Base-by-base conservation (phyloP, 352 stramenopile species). In the Phytophthora hibernalis region DNA sequence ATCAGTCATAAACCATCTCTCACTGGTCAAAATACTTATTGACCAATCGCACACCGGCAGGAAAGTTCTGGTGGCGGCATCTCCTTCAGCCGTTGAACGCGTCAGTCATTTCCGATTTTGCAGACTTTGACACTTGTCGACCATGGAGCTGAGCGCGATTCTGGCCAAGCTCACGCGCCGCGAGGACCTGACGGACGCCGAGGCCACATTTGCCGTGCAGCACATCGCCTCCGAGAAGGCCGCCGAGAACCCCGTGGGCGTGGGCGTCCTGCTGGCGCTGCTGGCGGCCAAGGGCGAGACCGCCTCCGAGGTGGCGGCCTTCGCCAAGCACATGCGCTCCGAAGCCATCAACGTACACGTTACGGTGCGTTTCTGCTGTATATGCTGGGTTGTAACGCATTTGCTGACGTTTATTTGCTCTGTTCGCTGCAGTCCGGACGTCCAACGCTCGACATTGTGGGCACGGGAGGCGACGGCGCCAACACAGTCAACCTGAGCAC, bases 401-500 rank as follows among this genome's bases (percentile, higher is more conserved):
- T 33, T n/a, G 21, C 47, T 49, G 20, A 61, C 40, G 24, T 24
- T 51, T 37, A 38, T 28, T 53, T 62, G 49, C 11, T 57, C 11
- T 42, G 79, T 21, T 48, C 28, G 21, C 9, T 59, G 42, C 44
- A 74, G 72, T 82, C 80, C 1, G 65, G 80, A 33, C 81, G 76
- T 26, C 96, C 96, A 33, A 88, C 98, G 31, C 80, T 99, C 12
- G 98, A 99, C 76, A 99, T 99, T 70, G 97, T 99, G 16, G 98
- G 98, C 48, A 99, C 98, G 3, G 98, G 98, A 50, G 98, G 98
- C 50, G 98, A 99, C 70, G 97, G 97, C 50, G 97, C 97, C 31
- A 91, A 99, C 76, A 99, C 98, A 0, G 98, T 99, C 65, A 99
- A 99, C 72, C 91, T 99, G 58, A 98, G 90, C 43, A 99, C 98